Evolutionary conservation across 345 rosid species (phyloP).

Genomic region (Camelina hispida): DNA sequence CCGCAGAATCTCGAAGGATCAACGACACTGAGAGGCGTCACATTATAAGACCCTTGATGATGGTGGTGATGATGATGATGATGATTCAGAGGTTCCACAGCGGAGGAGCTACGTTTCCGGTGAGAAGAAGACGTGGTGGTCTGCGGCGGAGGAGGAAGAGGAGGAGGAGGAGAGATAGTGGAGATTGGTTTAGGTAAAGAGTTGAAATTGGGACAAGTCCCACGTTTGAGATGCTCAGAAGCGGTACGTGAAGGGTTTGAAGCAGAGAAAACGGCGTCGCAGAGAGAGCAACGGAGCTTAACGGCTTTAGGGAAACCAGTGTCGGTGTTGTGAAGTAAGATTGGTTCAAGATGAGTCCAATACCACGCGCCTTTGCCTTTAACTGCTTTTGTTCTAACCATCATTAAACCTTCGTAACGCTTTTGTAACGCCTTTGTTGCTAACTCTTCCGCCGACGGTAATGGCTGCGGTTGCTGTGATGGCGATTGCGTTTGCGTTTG

Average conservation of each 20-base stretch:
- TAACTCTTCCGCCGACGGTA: slow-evolving; percentile 66
- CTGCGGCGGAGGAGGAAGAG: slow-evolving; percentile 14
- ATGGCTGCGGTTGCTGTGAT: slow-evolving; percentile 49
- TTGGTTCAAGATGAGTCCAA: slow-evolving; percentile 96
- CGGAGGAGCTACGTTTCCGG: slow-evolving; percentile 72
- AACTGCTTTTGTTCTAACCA: slow-evolving; percentile 87
- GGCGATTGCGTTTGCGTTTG: slow-evolving; percentile 27
- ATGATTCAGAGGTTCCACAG: slow-evolving; percentile 38
- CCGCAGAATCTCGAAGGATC: slow-evolving; percentile 68
- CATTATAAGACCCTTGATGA: slow-evolving; percentile 50
- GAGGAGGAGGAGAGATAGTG: slow-evolving; percentile 51
- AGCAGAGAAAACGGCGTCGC: slow-evolving; percentile 97
- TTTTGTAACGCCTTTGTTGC: slow-evolving; percentile 78
- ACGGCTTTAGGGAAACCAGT: slow-evolving; percentile 93
- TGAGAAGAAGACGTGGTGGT: neutral
- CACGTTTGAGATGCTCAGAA: slow-evolving; percentile 97
- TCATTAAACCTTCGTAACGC: slow-evolving; percentile 87
- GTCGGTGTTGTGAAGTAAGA: slow-evolving; percentile 79
- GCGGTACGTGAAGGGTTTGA: slow-evolving; percentile 98
- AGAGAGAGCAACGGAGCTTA: slow-evolving; percentile 90
- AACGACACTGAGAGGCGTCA: slow-evolving; percentile 69
- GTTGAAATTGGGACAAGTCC: slow-evolving; percentile 89
- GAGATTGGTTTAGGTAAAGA: slow-evolving; percentile 72
- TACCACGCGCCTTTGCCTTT: slow-evolving; percentile 99
- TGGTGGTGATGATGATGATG: slow-evolving; percentile 31